phyloP scores from a whole-genome alignment of 805 yeast species.

The Lachancea dasiensis region DNA sequence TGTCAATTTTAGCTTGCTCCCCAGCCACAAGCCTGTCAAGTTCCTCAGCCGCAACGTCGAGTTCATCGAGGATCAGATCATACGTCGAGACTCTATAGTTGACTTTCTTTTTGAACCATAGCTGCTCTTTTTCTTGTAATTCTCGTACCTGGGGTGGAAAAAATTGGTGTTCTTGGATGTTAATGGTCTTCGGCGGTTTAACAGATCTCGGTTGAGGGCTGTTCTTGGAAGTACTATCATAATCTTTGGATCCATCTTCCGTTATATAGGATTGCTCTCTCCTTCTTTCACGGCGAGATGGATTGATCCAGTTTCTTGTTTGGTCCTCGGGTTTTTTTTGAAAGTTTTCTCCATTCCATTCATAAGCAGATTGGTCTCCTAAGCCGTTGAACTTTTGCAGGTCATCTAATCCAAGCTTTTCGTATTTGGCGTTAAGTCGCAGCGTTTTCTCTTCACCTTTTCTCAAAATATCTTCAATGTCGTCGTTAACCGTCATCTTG shows the following conservation, averaged over 20 bases:
- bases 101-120: constrained; percentile 53
- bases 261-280: constrained; percentile 71
- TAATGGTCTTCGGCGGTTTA: constrained; percentile 57
- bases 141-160: constrained; percentile 49
- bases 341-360: constrained; percentile 87
- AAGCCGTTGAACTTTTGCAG: constrained; percentile 71
- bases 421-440: constrained; percentile 71
- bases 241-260: constrained; percentile 72
- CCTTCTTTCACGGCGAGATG: constrained; percentile 52
- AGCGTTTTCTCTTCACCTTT: constrained; percentile 81
- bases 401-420: constrained; percentile 86
- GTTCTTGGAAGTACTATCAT: constrained; percentile 37
- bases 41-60: constrained; percentile 14
- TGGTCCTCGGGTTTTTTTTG: constrained; percentile 36
- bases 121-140: constrained; percentile 57
- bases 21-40: constrained; percentile 19
- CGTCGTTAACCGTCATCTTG: constrained; percentile 40
- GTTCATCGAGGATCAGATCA: constrained; percentile 41
- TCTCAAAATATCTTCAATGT: constrained; percentile 75
- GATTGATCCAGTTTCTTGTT: constrained; percentile 58
- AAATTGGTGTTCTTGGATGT: constrained; percentile 70
- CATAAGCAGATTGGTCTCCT: constrained; percentile 83
- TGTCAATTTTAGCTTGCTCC: constrained; percentile 51
- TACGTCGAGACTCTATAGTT: constrained; percentile 52
- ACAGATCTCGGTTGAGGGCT: constrained; percentile 40